Base-by-base conservation (phyloP, 306 rosid species). In the Biancaea sappan region DNA sequence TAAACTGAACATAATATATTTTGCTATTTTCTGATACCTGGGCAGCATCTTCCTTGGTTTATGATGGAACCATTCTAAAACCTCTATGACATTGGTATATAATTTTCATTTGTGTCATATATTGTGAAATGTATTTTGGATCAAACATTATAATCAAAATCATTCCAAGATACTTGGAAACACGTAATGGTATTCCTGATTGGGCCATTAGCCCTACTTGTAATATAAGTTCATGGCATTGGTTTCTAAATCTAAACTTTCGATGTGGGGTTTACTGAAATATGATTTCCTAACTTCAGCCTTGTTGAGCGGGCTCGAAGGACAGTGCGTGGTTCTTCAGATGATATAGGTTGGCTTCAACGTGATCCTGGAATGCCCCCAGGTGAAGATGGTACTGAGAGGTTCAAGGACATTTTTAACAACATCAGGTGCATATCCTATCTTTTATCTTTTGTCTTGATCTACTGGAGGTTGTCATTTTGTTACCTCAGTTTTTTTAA, bases 271-370 rank as follows among this genome's bases (percentile, higher is more conserved):
- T 31, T 31, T 41, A 44, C 74, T 74, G 31, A 66, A 71, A 57
- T 67, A 65, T 81, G 51, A 48, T 77, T 69, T 70, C 65, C 25
- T 81, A 52, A 52, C 71, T 80, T 79, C 91, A 95, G 97, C 80
- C 88, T 95, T 72, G 76, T 90, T 77, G 91, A 92, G 15, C 86
- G 98, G 16, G 97, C 93, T 74, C 84, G 92, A 66, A 90, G 81
- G 85, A 95, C 98, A 64, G 93, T 95, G 31, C 92, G 83, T 47
- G 99, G 99, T 38, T 95, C 98, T 24, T 93, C 96, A 32, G 98
- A 90, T 82, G 99, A 95, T 80, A 92, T 95, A 75, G 99, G 99
- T 29, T 95, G 99, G 99, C 92, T 94, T 69, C 96, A 90, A 80
- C 86, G 78, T 77, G 93, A 88, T 86, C 82, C 90, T 0, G 90